Evolutionary conservation across 352 stramenopile species (phyloP).

Genomic region (Saprolegnia diclina): DNA sequence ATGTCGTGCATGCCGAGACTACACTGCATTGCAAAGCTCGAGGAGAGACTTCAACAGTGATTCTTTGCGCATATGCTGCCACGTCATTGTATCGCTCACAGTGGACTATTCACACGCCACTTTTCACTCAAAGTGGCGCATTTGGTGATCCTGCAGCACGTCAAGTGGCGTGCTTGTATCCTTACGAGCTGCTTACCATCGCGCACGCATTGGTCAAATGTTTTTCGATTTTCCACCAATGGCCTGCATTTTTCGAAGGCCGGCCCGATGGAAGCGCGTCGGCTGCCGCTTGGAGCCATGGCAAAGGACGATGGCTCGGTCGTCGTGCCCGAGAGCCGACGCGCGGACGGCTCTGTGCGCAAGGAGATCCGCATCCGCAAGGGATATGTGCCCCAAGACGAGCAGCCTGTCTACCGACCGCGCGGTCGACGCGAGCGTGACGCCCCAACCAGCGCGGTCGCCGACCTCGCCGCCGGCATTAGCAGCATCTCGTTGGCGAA

Average conservation of each 20-base stretch:
- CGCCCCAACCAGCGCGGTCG: not conserved
- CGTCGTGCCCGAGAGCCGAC: slow-evolving; percentile 23
- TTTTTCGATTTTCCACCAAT: not conserved
- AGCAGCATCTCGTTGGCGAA: not conserved
- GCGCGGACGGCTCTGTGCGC: slow-evolving; percentile 28
- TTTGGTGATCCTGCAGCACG: no score
- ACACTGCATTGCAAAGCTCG: no score
- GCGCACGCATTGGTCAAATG: slow-evolving; percentile 13
- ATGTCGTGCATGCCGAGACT: no score
- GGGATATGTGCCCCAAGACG: slow-evolving; percentile 29
- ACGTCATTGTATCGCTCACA: slow-evolving; percentile 12
- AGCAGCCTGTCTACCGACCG: slow-evolving; percentile 28
- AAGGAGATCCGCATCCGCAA: slow-evolving; percentile 32
- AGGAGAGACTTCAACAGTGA: no score
- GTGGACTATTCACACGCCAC: not conserved
- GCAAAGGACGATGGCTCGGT: slow-evolving; percentile 24
- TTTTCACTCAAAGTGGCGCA: not conserved
- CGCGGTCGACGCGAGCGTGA: not conserved
- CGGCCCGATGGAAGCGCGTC: not conserved
- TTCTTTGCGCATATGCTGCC: slow-evolving; percentile 5
- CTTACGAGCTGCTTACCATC: not conserved
- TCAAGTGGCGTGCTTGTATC: no score
- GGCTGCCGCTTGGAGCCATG: slow-evolving; percentile 17
- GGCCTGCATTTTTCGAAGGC: not conserved
- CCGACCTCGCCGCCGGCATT: not conserved